A percentile compares a stretch with the other conserved stretches of the same genome.
Conservation (phyloP, 768 basidiomycete genomes). For the Leccinum boreale region DNA sequence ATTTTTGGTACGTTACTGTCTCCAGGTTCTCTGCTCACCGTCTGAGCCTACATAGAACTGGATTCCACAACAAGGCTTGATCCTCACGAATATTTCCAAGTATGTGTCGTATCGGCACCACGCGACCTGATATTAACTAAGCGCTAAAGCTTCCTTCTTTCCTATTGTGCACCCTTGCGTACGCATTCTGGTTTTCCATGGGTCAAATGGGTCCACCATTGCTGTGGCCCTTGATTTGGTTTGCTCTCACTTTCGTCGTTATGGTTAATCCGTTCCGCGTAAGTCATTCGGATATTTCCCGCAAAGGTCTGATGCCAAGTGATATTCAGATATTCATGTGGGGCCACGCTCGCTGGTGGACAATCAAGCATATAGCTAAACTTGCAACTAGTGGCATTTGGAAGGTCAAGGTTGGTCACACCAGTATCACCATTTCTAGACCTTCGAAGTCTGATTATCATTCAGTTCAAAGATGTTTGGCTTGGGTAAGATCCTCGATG, state of each 20-base stretch:
- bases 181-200: conserved; percentile 85
- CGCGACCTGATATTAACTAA: not conserved
- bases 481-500: conserved; percentile 52
- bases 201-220: conserved; percentile 62
- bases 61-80: conserved; percentile 71
- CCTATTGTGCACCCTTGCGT: conserved; percentile 65
- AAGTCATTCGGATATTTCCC: conserved; percentile 2
- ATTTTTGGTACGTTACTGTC: conserved; percentile 65
- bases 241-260: conserved; percentile 55
- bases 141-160: conserved; percentile 66
- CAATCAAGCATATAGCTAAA: conserved; percentile 56
- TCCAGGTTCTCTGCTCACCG: not conserved
- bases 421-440: not conserved
- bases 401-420: conserved; percentile 61
- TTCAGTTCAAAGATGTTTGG: conserved; percentile 84
- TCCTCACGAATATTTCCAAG: conserved; percentile 73
- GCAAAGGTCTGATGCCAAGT: not conserved
- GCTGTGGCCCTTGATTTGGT: conserved; percentile 80
- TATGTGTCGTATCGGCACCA: conserved; percentile 26
- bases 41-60: conserved; percentile 45
- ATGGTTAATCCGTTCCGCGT: conserved; percentile 77
- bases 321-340: conserved; percentile 45
- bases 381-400: conserved; percentile 69
- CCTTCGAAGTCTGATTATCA: not conserved
- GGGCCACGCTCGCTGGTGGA: conserved; percentile 62